Conservation (phyloP, 225 moss, liverwort and hornwort genomes). For the Marchantia polymorpha region DNA sequence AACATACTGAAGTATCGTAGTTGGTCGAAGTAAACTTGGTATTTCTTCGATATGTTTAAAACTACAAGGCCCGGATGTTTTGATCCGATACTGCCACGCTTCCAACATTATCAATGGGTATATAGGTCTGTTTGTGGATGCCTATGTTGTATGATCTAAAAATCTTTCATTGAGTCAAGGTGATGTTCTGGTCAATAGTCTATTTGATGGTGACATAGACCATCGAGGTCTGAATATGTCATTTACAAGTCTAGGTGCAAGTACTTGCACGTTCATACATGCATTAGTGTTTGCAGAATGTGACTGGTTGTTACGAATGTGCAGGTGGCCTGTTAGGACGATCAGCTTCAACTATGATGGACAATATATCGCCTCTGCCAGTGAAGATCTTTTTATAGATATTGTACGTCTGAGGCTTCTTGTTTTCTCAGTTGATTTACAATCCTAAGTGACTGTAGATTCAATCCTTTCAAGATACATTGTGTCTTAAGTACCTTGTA, state of each 20-base stretch:
- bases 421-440: background rate
- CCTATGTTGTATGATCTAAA: no score
- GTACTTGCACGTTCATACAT: background rate
- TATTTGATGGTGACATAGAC: no score
- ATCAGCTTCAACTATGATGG: slow-evolving; percentile 99
- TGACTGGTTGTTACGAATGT: background rate
- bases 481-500: no score
- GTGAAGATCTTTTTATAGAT: slow-evolving; percentile 99
- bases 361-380: slow-evolving; percentile 94
- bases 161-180: no score
- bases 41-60: background rate
- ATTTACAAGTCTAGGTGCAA: background rate
- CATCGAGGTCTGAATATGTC: no score
- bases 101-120: no score
- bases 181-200: no score
- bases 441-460: background rate
- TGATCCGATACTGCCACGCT: no score
- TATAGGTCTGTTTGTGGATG: background rate
- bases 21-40: background rate
- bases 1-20: background rate
- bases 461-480: no score
- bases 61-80: background rate
- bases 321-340: slow-evolving; percentile 98
- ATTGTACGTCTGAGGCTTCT: slow-evolving; percentile 50
- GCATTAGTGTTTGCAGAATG: background rate